A percentile compares a stretch with the other conserved stretches of the same genome.
These are phyloP conservation scores for Handroanthus guayacan DNA, from an alignment of 257 asterid species.

Conservation along the genomic window DNA sequence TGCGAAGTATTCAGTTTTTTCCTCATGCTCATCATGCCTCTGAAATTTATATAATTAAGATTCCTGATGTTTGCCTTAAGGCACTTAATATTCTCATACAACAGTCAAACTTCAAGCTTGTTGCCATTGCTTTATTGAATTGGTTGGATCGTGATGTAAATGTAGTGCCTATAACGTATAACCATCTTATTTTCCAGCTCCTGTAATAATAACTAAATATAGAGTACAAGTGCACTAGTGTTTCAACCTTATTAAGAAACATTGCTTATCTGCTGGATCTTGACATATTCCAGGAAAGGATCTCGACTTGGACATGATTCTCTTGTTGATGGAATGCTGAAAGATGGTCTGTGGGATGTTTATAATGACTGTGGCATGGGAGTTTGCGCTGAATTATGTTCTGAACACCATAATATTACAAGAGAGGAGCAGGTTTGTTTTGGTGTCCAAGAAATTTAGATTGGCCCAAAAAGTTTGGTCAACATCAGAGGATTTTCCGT, in stretches of 20 bases:
- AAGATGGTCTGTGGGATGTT: constrained; percentile 78
- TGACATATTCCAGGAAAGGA: constrained; percentile 59
- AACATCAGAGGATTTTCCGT: neutral
- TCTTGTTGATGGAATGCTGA: constrained; percentile 76
- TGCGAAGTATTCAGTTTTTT: neutral
- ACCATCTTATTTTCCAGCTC: neutral
- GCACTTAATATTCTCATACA: neutral
- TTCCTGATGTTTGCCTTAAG: neutral
- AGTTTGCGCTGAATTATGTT: constrained; percentile 77
- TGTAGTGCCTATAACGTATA: neutral
- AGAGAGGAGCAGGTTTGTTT: constrained; percentile 71
- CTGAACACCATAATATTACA: constrained; percentile 57
- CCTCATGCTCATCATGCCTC: constrained; percentile 9
- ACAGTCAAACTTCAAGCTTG: constrained; percentile 10
- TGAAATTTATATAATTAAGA: neutral
- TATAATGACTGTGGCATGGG: constrained; percentile 77
- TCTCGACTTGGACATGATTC: constrained; percentile 80
- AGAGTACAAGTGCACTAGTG: neutral
- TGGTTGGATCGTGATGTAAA: neutral
- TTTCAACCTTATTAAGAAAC: neutral
- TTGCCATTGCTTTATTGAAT: neutral
- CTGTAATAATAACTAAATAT: neutral
- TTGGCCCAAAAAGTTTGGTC: neutral
- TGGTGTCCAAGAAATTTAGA: neutral
- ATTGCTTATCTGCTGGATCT: constrained; percentile 27